Evolutionary conservation across 352 stramenopile species (phyloP).

Genomic region (Phytophthora ramorum): DNA sequence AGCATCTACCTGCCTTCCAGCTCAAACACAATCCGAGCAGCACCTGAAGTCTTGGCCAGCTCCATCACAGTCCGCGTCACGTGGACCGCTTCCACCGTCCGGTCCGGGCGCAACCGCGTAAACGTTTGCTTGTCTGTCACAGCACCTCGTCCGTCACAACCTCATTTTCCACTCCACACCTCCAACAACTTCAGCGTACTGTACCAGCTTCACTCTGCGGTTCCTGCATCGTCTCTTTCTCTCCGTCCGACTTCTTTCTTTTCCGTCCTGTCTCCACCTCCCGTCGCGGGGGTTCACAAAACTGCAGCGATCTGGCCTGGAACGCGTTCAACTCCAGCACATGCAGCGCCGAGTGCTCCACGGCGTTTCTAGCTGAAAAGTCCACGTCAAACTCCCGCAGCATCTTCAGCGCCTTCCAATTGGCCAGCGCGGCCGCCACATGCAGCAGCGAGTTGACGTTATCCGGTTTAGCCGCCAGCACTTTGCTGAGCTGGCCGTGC

Average conservation of each 20-base stretch:
- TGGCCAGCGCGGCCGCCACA: slow-evolving; percentile 53
- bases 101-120: slow-evolving; percentile 37
- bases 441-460: slow-evolving; percentile 60
- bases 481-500: slow-evolving; percentile 30
- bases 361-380: slow-evolving; percentile 33
- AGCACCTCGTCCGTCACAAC: background rate
- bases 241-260: slow-evolving; percentile 4
- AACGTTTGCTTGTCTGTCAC: slow-evolving; percentile 50
- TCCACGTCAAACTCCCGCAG: slow-evolving; percentile 45
- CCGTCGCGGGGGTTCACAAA: slow-evolving; percentile 41
- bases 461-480: slow-evolving; percentile 50
- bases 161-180: background rate
- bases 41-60: slow-evolving; percentile 42
- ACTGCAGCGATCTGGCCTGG: slow-evolving; percentile 50
- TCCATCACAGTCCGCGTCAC: slow-evolving; percentile 50
- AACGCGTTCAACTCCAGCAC: slow-evolving; percentile 68
- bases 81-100: slow-evolving; percentile 35
- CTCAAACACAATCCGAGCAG: background rate
- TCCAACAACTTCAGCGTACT: background rate
- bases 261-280: slow-evolving; percentile 3
- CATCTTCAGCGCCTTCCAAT: slow-evolving; percentile 53
- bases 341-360: slow-evolving; percentile 46
- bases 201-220: slow-evolving; percentile 49
- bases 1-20: background rate
- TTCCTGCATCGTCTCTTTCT: slow-evolving; percentile 18